These are phyloP conservation scores for Aspergillus ochraceus DNA, from an alignment of 2,329 filamentous ascomycete species.

Conservation along the genomic window DNA sequence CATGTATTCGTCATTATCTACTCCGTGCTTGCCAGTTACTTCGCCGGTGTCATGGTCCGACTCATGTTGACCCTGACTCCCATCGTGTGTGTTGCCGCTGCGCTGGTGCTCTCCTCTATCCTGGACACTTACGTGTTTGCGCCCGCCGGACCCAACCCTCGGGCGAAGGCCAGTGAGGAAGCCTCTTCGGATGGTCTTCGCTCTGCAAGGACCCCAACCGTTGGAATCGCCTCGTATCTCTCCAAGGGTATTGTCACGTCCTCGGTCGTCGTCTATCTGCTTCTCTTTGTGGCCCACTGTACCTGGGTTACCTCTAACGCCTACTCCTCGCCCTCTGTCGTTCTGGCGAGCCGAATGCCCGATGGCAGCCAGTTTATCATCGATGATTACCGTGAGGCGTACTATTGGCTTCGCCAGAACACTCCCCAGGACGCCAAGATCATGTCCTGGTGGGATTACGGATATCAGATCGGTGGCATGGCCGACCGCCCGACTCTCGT, in stretches of 20 bases:
- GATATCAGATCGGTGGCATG: constrained; percentile 99
- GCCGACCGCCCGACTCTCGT: constrained; percentile 94
- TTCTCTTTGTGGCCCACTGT: constrained; percentile 95
- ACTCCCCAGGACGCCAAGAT: constrained; percentile 93
- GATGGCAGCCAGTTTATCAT: constrained; percentile 98
- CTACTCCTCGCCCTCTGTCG: constrained; percentile 96
- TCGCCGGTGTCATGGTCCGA: constrained; percentile 98
- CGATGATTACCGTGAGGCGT: constrained; percentile 97
- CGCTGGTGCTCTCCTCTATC: constrained; percentile 82
- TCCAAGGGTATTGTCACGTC: constrained; percentile 78
- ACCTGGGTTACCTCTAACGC: constrained; percentile 99
- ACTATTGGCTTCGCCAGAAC: constrained; percentile 99
- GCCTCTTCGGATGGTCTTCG: constrained; percentile 53
- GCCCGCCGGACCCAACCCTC: constrained; percentile 57
- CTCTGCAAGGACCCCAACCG: constrained; percentile 68
- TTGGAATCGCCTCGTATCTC: constrained; percentile 79
- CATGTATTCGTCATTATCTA: constrained; percentile 98
- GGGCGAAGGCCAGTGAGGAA: constrained; percentile 43
- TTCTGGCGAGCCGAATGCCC: constrained; percentile 85
- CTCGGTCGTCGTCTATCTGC: constrained; percentile 73
- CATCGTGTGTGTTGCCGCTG: constrained; percentile 91
- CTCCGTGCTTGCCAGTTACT: constrained; percentile 94
- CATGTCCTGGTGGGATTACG: constrained; percentile 99
- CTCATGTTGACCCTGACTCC: constrained; percentile 97
- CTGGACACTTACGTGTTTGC: constrained; percentile 81